Percentiles rank a stretch among this genome's conserved stretches.
These are phyloP conservation scores for Triglochin maritima DNA, from an alignment of 106 monocot species.

Conservation along the genomic window DNA sequence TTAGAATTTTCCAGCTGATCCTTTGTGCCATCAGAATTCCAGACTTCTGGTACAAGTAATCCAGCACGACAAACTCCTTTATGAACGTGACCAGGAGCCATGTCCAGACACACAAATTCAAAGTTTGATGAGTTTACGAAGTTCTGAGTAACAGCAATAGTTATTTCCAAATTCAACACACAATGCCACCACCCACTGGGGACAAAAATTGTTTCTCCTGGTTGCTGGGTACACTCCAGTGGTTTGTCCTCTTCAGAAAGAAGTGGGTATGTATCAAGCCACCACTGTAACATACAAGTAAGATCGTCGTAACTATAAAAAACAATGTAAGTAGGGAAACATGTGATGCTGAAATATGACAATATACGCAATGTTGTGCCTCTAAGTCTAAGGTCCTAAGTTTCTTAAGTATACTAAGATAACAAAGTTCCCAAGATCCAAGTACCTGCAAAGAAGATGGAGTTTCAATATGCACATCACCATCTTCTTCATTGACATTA, in stretches of 20 bases:
- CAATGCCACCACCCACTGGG: slow-evolving; percentile 99
- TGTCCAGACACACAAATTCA: slow-evolving; percentile 75
- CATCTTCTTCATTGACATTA: slow-evolving; percentile 96
- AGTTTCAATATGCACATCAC: slow-evolving; percentile 81
- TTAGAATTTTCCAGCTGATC: slow-evolving; percentile 33
- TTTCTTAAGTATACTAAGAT: too few relatives aligned
- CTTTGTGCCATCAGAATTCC: slow-evolving; percentile 4
- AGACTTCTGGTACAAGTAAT: slow-evolving; percentile 38
- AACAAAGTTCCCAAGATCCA: not conserved
- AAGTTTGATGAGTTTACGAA: slow-evolving; percentile 84
- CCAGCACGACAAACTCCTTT: slow-evolving; percentile 96
- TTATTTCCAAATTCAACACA: slow-evolving; percentile 88
- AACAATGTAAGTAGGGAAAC: not conserved
- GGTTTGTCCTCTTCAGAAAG: slow-evolving; percentile 90
- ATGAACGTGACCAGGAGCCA: slow-evolving; percentile 86
- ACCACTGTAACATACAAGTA: slow-evolving; percentile 51
- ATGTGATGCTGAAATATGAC: not conserved
- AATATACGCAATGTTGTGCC: not conserved
- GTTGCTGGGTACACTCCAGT: slow-evolving; percentile 80
- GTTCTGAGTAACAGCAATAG: slow-evolving; percentile 93
- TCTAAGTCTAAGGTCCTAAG: too few relatives aligned
- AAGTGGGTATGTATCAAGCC: slow-evolving; percentile 94
- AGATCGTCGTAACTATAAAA: slow-evolving; percentile 3
- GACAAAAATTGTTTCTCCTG: slow-evolving; percentile 97
- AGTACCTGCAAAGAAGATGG: slow-evolving; percentile 93